Evolutionary conservation across 2,329 filamentous ascomycete species (phyloP).

Genomic region (Colletotrichum echinochloae): DNA sequence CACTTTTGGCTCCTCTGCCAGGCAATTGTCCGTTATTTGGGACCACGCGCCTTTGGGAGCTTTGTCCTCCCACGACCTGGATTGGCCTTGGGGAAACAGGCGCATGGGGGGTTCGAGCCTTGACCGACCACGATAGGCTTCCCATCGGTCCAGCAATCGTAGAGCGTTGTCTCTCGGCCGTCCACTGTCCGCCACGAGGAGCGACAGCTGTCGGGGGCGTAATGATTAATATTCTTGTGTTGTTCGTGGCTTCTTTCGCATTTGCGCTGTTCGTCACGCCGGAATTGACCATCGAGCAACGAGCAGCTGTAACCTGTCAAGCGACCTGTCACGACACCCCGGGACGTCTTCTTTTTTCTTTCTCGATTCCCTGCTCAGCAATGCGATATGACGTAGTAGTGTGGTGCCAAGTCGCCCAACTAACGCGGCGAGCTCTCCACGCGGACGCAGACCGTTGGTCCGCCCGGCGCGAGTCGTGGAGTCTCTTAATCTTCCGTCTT

Average conservation of each 20-base stretch:
- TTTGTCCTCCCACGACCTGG: slow-evolving; percentile 36
- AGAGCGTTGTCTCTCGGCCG: not conserved
- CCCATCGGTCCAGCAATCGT: not conserved
- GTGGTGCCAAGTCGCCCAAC: slow-evolving; percentile 33
- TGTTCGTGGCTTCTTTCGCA: slow-evolving; percentile 37
- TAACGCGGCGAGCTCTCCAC: slow-evolving; percentile 33
- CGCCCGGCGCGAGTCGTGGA: slow-evolving; percentile 29
- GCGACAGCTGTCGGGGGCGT: not conserved
- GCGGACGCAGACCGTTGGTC: slow-evolving; percentile 27
- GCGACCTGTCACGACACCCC: too few relatives aligned
- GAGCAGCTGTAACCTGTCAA: not conserved
- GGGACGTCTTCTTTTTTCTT: not conserved
- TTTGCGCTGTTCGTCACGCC: slow-evolving; percentile 13
- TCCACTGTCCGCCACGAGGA: not conserved
- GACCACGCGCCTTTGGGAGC: slow-evolving; percentile 2
- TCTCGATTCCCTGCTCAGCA: slow-evolving; percentile 24
- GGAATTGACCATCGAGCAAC: slow-evolving; percentile 12
- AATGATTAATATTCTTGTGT: slow-evolving; percentile 32
- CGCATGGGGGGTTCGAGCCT: not conserved
- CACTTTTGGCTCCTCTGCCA: not conserved
- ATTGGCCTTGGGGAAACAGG: slow-evolving; percentile 20
- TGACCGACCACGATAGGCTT: not conserved
- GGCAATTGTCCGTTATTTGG: slow-evolving; percentile 15
- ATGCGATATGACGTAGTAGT: slow-evolving; percentile 37
- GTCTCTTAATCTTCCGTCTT: slow-evolving; percentile 35